Base-by-base conservation (phyloP, 805 yeast species). In the Lipomyces sp. region DNA sequence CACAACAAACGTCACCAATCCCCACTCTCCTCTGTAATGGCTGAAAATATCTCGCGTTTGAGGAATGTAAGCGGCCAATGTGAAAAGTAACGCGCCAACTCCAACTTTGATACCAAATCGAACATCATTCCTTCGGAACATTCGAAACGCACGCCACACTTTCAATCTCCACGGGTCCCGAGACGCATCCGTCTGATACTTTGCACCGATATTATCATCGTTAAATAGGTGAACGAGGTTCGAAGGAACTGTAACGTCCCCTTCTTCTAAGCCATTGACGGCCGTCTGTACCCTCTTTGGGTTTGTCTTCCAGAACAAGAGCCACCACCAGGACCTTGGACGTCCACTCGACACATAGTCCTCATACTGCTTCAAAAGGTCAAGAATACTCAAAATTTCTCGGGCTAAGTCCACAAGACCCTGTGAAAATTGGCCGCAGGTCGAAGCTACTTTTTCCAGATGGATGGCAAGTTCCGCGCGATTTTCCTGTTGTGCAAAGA, bases 11-110 rank as follows among this genome's bases (percentile, higher is more conserved):
- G 92, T 87, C n/a, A 89, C 90, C 50, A 90, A 77, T 0, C 92
- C 87, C 97, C 97, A 90, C 75, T 90, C 97, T 15, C 89, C 88
- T 69, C 93, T 78, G 92, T 91, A 90, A 53, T 80, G 82, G 57
- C 79, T 82, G 72, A 90, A 91, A 0, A 75, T 68, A 4, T 80
- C 79, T 60, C 87, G 80, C 0, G 92, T 85, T 11, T 75, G 73
- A 2, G 87, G 87, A 34, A 85, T 73, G 72, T 86, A 90, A 1
- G 96, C 96, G 63, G 91, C 86, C 0, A 84, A 71, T 0, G 92
- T 86, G 35, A 90, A 77, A 4, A 84, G 78, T 62, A 88, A 81
- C 0, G 94, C 89, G 0, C 97, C 97, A 11, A 90, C 73, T 0
- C 92, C 95, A 13, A 90, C 96, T 55, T 94, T 79, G 34, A 90